Base-by-base conservation (phyloP, 2,329 filamentous ascomycete genomes). In the Dryadomyces sulphureus region DNA sequence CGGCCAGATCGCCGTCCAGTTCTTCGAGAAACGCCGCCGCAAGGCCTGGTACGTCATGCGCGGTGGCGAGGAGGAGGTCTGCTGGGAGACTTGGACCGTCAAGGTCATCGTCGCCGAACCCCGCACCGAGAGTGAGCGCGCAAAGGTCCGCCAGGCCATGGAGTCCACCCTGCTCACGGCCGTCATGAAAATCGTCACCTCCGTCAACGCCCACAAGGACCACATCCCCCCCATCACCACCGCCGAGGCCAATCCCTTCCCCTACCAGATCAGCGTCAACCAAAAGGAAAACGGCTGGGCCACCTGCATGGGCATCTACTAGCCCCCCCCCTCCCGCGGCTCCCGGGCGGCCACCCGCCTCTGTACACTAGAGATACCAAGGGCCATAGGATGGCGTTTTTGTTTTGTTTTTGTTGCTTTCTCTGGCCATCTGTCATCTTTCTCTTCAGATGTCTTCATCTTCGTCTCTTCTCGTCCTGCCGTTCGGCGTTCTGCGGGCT, bases 211-310 rank as follows among this genome's bases (percentile, higher is more conserved):
- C 44, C 84, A 95, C 63, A 94, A 93, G 61, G 86, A 93, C 57
- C 92, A 96, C 62, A 96, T 98, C 53, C 92, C 92, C 1, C 92
- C 90, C 43, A 96, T 96, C 56, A 95, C 88, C 8, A 92, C 88
- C 20, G 88, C 81, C 59, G 86, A 90, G 51, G 71, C 84, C 41
- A 96, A 96, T 61, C 90, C 92, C 0, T 98, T 96, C 58, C 90
- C 90, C 1, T 96, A 94, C 64, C 83, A 89, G 62, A 94, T 96
- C 59, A 75, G 82, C 50, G 78, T 96, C 49, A 92, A 94, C 59
- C 86, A 86, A 48, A 86, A 86, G 57, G 73, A 80, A 49, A 80
- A 84, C 41, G 49, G 50, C 44, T 90, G 87, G 86, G 78, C 84
- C 42, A 76, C 81, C 47, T 73, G 84, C 35, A 87, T 90, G 65